Evolutionary conservation across 441 rosid species (phyloP).

Genomic region (Jatropha podagrica): DNA sequence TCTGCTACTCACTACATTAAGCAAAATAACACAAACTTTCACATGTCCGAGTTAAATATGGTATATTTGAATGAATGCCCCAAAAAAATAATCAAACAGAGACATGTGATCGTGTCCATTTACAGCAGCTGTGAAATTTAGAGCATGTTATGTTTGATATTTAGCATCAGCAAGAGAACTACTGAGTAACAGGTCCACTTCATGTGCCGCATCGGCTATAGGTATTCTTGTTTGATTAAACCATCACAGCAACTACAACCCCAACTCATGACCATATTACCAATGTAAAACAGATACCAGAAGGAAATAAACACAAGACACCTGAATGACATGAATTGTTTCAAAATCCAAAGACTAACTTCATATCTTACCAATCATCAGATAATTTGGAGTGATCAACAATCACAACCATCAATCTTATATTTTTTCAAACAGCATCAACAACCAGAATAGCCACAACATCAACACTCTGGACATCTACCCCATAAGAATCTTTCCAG

Average conservation of each 20-base stretch:
- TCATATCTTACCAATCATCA: slow-evolving; percentile 46
- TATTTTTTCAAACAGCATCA: slow-evolving; percentile 63
- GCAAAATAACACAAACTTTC: slow-evolving; percentile 34
- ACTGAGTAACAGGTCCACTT: slow-evolving; percentile 33
- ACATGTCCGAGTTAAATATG: slow-evolving; percentile 18
- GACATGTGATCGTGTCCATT: slow-evolving; percentile 38
- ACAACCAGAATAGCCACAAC: slow-evolving; percentile 59
- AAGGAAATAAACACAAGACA: slow-evolving; percentile 32
- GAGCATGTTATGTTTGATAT: slow-evolving; percentile 33
- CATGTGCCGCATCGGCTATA: slow-evolving; percentile 47
- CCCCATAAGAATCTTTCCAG: slow-evolving; percentile 61
- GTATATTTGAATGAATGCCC: slow-evolving; percentile 28
- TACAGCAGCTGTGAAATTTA: slow-evolving; percentile 30
- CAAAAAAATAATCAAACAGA: slow-evolving; percentile 33
- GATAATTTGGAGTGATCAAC: slow-evolving; percentile 39
- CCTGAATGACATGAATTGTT: slow-evolving; percentile 32
- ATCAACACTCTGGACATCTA: slow-evolving; percentile 66
- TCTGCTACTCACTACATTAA: slow-evolving; percentile 50
- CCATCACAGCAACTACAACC: slow-evolving; percentile 45
- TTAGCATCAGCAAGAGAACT: slow-evolving; percentile 25
- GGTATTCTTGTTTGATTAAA: slow-evolving; percentile 29
- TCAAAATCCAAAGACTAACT: slow-evolving; percentile 23
- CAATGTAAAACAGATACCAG: slow-evolving; percentile 34
- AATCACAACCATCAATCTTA: slow-evolving; percentile 66
- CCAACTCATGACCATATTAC: slow-evolving; percentile 30